phyloP scores from a whole-genome alignment of 345 rosid genomes.

The Euphorbia lathyris region DNA sequence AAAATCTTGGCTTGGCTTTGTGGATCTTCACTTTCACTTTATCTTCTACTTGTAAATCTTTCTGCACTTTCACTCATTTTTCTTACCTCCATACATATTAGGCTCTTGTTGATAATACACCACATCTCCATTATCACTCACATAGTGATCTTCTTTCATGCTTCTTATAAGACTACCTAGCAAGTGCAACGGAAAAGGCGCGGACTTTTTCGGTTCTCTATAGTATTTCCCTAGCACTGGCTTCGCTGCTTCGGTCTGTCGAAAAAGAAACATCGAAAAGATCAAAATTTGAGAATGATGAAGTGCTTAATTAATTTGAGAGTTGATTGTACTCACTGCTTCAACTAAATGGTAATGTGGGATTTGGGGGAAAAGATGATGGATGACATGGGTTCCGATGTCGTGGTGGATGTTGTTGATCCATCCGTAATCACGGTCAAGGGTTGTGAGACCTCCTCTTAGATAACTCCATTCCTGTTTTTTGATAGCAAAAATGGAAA shows the following conservation, averaged over 20 bases:
- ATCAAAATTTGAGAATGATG: neutral
- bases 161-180: conserved; percentile 50
- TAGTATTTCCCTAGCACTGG: conserved; percentile 78
- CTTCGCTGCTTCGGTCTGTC: conserved; percentile 70
- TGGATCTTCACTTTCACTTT: neutral
- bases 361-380: conserved; percentile 94
- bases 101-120: conserved; percentile 75
- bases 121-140: conserved; percentile 67
- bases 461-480: conserved; percentile 80
- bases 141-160: conserved; percentile 66
- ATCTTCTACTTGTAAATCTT: neutral
- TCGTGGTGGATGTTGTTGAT: conserved; percentile 84
- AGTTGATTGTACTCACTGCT: conserved; percentile 46
- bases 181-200: conserved; percentile 65
- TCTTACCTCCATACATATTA: neutral
- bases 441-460: conserved; percentile 84
- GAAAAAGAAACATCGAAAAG: neutral
- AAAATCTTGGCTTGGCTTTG: neutral
- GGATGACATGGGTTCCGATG: conserved; percentile 89
- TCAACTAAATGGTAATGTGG: conserved; percentile 82
- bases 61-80: conserved; percentile 10
- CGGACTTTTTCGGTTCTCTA: conserved; percentile 70
- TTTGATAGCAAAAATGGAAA: neutral
- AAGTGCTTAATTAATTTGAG: neutral
- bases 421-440: conserved; percentile 78